Evolutionary conservation across 306 rosid species (phyloP).

Genomic region (Phaseolus lunatus): DNA sequence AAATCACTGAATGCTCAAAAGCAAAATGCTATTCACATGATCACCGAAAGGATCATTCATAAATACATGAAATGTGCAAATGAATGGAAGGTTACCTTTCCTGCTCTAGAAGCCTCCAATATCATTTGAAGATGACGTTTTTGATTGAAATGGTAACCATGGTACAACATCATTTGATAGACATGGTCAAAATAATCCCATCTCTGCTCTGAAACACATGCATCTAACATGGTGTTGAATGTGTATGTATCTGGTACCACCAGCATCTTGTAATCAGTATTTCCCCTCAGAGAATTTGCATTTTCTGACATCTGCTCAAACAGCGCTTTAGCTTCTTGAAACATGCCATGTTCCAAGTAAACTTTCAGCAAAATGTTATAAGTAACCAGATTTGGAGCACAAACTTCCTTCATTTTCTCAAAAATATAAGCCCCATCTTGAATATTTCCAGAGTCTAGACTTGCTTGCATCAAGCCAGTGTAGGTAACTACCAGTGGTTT

Average conservation of each 20-base stretch:
- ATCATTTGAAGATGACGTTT: conserved; percentile 91
- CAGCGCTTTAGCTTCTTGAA: conserved; percentile 72
- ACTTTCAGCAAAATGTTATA: conserved; percentile 84
- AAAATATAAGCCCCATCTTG: conserved; percentile 74
- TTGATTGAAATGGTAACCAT: conserved; percentile 78
- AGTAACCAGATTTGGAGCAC: conserved; percentile 91
- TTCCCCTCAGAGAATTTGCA: conserved; percentile 46
- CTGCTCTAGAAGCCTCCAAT: conserved; percentile 75
- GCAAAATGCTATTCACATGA: conserved; percentile 9
- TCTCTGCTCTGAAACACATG: conserved; percentile 63
- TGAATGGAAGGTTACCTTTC: conserved; percentile 65
- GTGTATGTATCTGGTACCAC: conserved; percentile 83
- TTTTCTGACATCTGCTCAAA: conserved; percentile 71
- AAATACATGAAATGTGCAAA: conserved; percentile 9
- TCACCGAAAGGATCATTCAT: conserved; percentile 18
- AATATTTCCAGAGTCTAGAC: conserved; percentile 72
- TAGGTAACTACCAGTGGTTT: conserved; percentile 95
- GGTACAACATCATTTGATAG: conserved; percentile 70
- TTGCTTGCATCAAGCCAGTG: conserved; percentile 94
- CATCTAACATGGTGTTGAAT: conserved; percentile 81
- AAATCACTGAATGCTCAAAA: not conserved
- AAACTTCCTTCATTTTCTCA: conserved; percentile 73
- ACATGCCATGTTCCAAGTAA: conserved; percentile 75
- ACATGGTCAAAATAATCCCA: conserved; percentile 78
- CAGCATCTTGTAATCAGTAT: conserved; percentile 57